A percentile compares a stretch with the other conserved stretches of the same genome.
Evolutionary conservation across 805 yeast species (phyloP).

Genomic region (Candida lessepsii): DNA sequence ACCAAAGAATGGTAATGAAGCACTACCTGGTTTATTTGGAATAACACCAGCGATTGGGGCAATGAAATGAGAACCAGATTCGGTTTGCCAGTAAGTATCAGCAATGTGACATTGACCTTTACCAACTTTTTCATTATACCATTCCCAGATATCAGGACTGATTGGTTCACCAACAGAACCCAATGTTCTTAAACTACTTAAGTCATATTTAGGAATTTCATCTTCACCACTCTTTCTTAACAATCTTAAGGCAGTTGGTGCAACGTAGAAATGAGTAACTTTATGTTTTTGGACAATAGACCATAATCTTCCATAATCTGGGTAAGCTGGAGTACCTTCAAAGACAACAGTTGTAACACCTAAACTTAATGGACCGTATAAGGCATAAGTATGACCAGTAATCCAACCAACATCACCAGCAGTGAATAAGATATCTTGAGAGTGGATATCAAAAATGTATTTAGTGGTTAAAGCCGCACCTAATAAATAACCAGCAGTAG

Average conservation of each 20-base stretch:
- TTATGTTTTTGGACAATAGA: slow-evolving; percentile 67
- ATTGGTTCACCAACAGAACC: slow-evolving; percentile 89
- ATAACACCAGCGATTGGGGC: slow-evolving; percentile 74
- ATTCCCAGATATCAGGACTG: slow-evolving; percentile 83
- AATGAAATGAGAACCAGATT: slow-evolving; percentile 77
- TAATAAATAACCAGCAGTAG: slow-evolving; percentile 76
- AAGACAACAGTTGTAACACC: slow-evolving; percentile 81
- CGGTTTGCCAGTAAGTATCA: slow-evolving; percentile 91
- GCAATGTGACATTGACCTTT: slow-evolving; percentile 66
- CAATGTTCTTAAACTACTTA: slow-evolving; percentile 62
- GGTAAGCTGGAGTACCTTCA: slow-evolving; percentile 87
- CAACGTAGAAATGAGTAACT: slow-evolving; percentile 79
- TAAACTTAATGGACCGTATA: slow-evolving; percentile 73
- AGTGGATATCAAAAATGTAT: slow-evolving; percentile 74
- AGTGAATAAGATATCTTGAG: slow-evolving; percentile 72
- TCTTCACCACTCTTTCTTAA: slow-evolving; percentile 72
- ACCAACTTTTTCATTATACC: slow-evolving; percentile 76
- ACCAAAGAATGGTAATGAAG: slow-evolving; percentile 83
- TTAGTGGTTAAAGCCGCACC: slow-evolving; percentile 73
- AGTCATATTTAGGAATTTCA: slow-evolving; percentile 58
- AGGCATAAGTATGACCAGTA: slow-evolving; percentile 82
- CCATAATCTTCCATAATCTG: slow-evolving; percentile 79
- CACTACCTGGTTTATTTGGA: slow-evolving; percentile 84
- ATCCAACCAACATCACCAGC: slow-evolving; percentile 94
- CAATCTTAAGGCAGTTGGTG: slow-evolving; percentile 79